A percentile compares a stretch with the other conserved stretches of the same genome.
These are phyloP conservation scores for Centaurea solstitialis DNA, from an alignment of 129 eudicot species.

Conservation along the genomic window DNA sequence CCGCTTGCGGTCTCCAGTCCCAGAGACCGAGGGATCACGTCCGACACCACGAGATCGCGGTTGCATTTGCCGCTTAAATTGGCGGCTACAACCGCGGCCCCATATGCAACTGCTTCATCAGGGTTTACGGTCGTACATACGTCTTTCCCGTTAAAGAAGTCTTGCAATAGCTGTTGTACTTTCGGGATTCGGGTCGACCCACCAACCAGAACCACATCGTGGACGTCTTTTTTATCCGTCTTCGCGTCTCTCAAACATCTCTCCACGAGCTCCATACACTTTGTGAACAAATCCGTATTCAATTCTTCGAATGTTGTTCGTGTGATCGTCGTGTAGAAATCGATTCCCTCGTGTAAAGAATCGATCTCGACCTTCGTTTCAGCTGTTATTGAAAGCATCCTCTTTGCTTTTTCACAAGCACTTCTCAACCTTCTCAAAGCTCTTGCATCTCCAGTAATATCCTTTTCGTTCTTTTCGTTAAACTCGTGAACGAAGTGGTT, in stretches of 20 bases:
- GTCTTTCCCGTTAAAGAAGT: conserved; percentile 66
- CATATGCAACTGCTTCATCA: conserved; percentile 69
- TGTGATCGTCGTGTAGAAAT: conserved; percentile 57
- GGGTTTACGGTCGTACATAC: conserved; percentile 61
- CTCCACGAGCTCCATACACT: background rate
- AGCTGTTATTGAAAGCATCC: conserved; percentile 50
- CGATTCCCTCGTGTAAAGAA: conserved; percentile 54
- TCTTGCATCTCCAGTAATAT: conserved; percentile 51
- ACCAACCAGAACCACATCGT: conserved; percentile 13
- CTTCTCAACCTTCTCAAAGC: conserved; percentile 59
- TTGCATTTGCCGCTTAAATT: conserved; percentile 53
- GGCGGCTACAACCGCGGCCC: conserved; percentile 65
- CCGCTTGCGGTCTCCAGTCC: conserved; percentile 63
- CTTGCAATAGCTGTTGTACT: conserved; percentile 54
- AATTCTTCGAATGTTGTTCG: conserved; percentile 38
- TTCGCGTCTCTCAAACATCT: conserved; percentile 4
- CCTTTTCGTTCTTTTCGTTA: conserved; percentile 62
- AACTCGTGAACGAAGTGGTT: conserved; percentile 65
- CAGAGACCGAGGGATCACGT: conserved; percentile 49
- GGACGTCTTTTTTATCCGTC: background rate
- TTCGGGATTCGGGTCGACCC: conserved; percentile 11
- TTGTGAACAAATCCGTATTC: background rate
- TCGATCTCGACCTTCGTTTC: conserved; percentile 54
- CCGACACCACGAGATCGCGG: conserved; percentile 43
- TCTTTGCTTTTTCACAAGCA: conserved; percentile 55